phyloP scores from a whole-genome alignment of 352 stramenopile genomes.

The Globisporangium middletonii region DNA sequence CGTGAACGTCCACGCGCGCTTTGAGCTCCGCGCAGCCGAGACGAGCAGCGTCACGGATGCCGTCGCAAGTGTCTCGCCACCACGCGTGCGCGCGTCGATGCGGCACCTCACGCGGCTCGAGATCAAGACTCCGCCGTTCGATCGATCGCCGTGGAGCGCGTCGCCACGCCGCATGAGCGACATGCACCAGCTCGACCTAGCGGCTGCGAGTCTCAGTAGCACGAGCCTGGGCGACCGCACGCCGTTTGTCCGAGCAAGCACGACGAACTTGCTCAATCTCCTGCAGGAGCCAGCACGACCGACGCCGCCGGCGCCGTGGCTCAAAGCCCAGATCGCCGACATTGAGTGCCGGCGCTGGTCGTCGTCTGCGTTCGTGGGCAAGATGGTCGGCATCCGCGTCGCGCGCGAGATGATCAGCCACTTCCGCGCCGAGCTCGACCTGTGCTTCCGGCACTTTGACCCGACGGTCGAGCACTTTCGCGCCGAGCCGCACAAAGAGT shows the following conservation, averaged over 20 bases:
- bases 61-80: constrained; percentile 15
- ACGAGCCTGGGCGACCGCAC: constrained; percentile 9
- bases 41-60: constrained; percentile 1
- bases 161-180: constrained; percentile 59
- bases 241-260: constrained; percentile 30
- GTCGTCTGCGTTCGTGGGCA: constrained; percentile 82
- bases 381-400: constrained; percentile 82
- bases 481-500: constrained; percentile 41
- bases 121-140: constrained; percentile 3
- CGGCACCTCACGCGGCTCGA: constrained; percentile 8
- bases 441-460: constrained; percentile 32
- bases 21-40: constrained; percentile 44
- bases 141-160: constrained; percentile 18
- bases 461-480: constrained; percentile 16
- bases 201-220: neutral
- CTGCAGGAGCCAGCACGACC: constrained; percentile 30
- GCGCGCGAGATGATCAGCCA: constrained; percentile 82
- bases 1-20: constrained; percentile 65
- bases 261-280: constrained; percentile 22
- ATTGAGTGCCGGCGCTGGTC: constrained; percentile 81
- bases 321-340: constrained; percentile 80
- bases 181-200: constrained; percentile 8
- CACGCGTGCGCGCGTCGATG: constrained; percentile 21
- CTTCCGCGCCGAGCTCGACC: constrained; percentile 59
- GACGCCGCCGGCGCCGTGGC: constrained; percentile 42